Evolutionary conservation across 176 grass and related monocot genomes (phyloP), one percentile per base, ranked within the genome.

Genomic region (Oropetium thomaeum): DNA sequence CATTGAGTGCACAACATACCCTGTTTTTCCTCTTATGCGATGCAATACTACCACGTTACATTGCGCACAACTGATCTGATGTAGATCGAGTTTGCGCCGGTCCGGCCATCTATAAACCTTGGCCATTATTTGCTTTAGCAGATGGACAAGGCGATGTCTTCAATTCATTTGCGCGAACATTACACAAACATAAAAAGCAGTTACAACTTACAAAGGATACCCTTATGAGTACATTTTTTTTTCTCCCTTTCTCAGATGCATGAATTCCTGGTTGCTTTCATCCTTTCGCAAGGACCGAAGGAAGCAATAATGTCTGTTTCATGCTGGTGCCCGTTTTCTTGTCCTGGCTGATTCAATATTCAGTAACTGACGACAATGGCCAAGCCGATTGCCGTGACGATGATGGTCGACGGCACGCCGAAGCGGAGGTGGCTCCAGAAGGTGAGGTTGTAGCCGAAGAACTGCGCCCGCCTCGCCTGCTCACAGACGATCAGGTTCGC

Each of bases 401-500:
- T 69, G 27, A 99, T 78, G 0, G 92, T 95, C 0, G 96, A 95
- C 26, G 92, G 89, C 43, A 94, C 59, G n/a, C 96, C 96, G 22
- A 99, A 99, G 26, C 89, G 89, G 13, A 99, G 82, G 82, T 99
- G 96, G 69, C 91, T 94, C 35, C 88, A 92, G 75, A 99, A 99
- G 11, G 96, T 92, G 72, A 99, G 96, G 67, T 82, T 99, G 75
- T 99, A 99, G 5, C 91, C 89, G 8, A 47, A 78, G 78, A 82
- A 90, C 67, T 90, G 89, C 3, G 86, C 82, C 20, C 96, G 52
- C 29, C 87, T 73, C 14, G 96, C 95, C 85, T 98, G 95, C 75
- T 98, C 95, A 25, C 95, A 98, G 16, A 94, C 95, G 69, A 98
- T 98, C 72, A 99, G 77, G 70, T 99, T 99, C 22, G 96, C 96